Evolutionary conservation across 2,329 filamentous ascomycete species (phyloP).

Genomic region (Xylariaceae sp.): DNA sequence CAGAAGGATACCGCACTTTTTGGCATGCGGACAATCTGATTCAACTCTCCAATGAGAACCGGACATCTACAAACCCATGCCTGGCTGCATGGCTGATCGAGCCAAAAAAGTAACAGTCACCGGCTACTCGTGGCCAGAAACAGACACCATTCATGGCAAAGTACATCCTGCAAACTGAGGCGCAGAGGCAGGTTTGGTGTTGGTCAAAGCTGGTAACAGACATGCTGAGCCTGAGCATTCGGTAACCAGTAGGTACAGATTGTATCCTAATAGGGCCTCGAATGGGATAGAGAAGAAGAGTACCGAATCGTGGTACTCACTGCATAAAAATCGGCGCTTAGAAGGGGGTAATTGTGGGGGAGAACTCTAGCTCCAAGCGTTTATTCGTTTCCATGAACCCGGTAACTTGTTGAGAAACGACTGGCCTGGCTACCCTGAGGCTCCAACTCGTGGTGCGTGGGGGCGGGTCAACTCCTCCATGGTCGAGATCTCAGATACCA

Average conservation of each 20-base stretch:
- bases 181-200: constrained; percentile 6
- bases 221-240: constrained; percentile 4
- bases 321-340: constrained; percentile 1
- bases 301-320: background rate
- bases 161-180: background rate
- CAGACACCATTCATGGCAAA: constrained; percentile 8
- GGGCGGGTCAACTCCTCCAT: background rate
- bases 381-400: constrained; percentile 13
- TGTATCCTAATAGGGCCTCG: background rate
- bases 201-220: constrained; percentile 9
- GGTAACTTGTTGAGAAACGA: constrained; percentile 8
- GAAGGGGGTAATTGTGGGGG: constrained; percentile 6
- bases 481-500: constrained; percentile 10
- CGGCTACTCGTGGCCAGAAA: background rate
- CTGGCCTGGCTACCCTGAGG: constrained; percentile 1
- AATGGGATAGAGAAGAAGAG: background rate
- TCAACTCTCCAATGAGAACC: constrained; percentile 10
- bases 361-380: background rate
- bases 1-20: background rate
- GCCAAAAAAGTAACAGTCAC: constrained; percentile 4
- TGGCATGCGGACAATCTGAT: background rate
- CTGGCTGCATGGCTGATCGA: constrained; percentile 6
- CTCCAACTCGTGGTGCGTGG: constrained; percentile 3
- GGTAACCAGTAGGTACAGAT: constrained; percentile 3
- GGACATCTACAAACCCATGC: background rate